Percentiles rank a stretch among this genome's conserved stretches.
phyloP scores from a whole-genome alignment of 495 filamentous ascomycete genomes.

The Aspergillus baeticus region DNA sequence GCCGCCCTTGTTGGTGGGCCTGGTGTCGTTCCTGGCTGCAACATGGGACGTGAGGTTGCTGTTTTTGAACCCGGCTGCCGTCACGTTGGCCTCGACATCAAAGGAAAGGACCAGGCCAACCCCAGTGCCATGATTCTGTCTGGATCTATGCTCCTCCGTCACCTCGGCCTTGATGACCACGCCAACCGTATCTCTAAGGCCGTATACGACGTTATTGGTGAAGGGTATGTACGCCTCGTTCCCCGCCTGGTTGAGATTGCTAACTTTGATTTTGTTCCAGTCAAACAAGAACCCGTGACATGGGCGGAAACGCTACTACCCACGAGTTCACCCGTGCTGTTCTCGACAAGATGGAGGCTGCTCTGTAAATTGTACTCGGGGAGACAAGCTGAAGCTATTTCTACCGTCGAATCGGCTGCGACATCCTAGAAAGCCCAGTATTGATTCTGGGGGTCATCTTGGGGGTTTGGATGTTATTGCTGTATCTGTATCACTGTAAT shows the following conservation, averaged over 20 bases:
- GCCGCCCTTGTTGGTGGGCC: slow-evolving; percentile 98
- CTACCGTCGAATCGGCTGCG: slow-evolving; percentile 19
- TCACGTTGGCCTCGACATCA: slow-evolving; percentile 98
- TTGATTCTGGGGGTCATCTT: slow-evolving; percentile 1
- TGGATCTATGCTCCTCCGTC: slow-evolving; percentile 92
- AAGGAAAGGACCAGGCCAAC: slow-evolving; percentile 98
- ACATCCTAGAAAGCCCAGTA: slow-evolving; percentile 18
- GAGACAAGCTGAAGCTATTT: slow-evolving; percentile 17
- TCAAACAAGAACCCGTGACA: slow-evolving; percentile 83
- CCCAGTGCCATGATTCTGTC: slow-evolving; percentile 93
- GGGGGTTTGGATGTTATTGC: slow-evolving; percentile 17
- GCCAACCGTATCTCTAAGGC: slow-evolving; percentile 97
- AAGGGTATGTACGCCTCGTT: slow-evolving; percentile 70
- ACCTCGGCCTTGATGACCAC: slow-evolving; percentile 94
- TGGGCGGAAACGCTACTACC: slow-evolving; percentile 86
- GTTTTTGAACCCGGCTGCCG: slow-evolving; percentile 99
- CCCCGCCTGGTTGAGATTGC: slow-evolving; percentile 27
- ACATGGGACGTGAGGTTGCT: slow-evolving; percentile 97
- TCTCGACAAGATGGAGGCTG: slow-evolving; percentile 84
- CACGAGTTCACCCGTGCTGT: slow-evolving; percentile 95
- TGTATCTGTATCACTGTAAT: slow-evolving; percentile 35
- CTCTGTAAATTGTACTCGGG: slow-evolving; percentile 35
- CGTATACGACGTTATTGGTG: slow-evolving; percentile 91
- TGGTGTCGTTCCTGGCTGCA: slow-evolving; percentile 95
- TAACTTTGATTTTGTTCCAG: slow-evolving; percentile 44